Evolutionary conservation across 371 early-diverging fungal genomes (phyloP).

Genomic region (Capillidium heterosporum): DNA sequence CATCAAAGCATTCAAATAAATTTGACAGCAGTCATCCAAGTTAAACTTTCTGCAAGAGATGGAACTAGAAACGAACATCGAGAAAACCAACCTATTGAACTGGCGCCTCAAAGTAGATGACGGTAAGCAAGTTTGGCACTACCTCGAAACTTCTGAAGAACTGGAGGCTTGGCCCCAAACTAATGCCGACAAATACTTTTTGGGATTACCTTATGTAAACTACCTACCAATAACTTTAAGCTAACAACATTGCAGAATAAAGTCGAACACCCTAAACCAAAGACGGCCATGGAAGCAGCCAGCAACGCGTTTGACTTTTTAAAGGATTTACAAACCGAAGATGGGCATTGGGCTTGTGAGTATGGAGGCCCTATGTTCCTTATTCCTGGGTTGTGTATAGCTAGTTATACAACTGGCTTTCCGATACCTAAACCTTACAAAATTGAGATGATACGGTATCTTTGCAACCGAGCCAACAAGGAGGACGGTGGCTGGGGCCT

Average conservation of each 20-base stretch:
- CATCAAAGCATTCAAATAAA: no score
- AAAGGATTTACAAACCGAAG: conserved; percentile 71
- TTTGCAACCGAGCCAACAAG: conserved; percentile 55
- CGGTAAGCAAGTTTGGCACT: conserved; percentile 91
- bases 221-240: background rate
- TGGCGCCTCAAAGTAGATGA: conserved; percentile 63
- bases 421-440: conserved; percentile 33
- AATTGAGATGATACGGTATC: conserved; percentile 73
- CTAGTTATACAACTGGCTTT: conserved; percentile 65
- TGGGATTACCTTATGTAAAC: conserved; percentile 55
- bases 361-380: conserved; percentile 96
- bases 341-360: conserved; percentile 93
- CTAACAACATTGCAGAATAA: background rate
- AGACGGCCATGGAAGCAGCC: conserved; percentile 59
- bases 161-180: conserved; percentile 52
- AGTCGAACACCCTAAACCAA: conserved; percentile 15
- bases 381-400: conserved; percentile 71
- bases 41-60: no score
- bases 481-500: conserved; percentile 91
- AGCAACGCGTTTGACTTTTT: conserved; percentile 78
- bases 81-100: conserved; percentile 37
- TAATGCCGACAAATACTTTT: conserved; percentile 71
- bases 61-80: no score
- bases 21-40: no score
- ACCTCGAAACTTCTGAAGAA: conserved; percentile 46